Evolutionary conservation across 208 protist genomes (phyloP).

Genomic region (Acanthamoeba healyi): DNA sequence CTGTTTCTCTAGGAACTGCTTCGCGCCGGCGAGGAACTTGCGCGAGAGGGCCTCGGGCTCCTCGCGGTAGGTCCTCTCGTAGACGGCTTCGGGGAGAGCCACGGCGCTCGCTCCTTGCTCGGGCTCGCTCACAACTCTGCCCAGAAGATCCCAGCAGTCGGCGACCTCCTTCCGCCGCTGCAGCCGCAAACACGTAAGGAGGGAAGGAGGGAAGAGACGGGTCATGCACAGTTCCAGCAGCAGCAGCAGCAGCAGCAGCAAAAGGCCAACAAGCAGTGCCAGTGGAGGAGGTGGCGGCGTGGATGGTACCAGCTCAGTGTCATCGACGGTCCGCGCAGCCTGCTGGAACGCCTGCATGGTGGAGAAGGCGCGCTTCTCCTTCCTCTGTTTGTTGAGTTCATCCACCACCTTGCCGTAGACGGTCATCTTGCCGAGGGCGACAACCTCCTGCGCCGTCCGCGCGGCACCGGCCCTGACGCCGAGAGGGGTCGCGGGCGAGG

Average conservation of each 20-base stretch:
- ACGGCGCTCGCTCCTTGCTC: neutral
- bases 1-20: conserved; percentile 35
- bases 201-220: no score
- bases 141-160: conserved; percentile 32
- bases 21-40: conserved; percentile 22
- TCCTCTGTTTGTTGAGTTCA: neutral
- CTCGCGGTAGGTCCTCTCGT: neutral
- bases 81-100: neutral
- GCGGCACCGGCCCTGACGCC: neutral
- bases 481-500: neutral
- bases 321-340: conserved; percentile 12
- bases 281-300: no score
- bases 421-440: conserved; percentile 2
- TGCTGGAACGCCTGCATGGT: neutral
- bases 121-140: conserved; percentile 5
- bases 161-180: conserved; percentile 35
- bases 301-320: conserved; percentile 39
- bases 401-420: conserved; percentile 6
- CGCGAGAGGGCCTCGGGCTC: neutral
- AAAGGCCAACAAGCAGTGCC: no score
- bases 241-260: no score
- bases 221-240: no score
- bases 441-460: neutral
- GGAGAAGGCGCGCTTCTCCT: neutral
- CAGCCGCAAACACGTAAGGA: no score